A percentile compares a stretch with the other conserved stretches of the same genome.
phyloP scores from a whole-genome alignment of 768 basidiomycete genomes.

The Serendipita sp. region DNA sequence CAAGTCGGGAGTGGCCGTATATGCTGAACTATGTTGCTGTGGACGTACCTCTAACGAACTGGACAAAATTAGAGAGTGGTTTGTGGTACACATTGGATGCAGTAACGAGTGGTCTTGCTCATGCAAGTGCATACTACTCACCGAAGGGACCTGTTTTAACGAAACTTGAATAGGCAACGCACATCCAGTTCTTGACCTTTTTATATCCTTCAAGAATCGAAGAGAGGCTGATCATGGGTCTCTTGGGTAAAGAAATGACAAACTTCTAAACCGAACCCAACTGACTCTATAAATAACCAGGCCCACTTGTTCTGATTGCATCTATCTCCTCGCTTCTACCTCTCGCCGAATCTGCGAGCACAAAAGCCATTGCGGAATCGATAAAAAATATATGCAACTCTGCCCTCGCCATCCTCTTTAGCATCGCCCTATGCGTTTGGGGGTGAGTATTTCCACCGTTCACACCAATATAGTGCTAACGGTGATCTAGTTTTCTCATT shows the following conservation, averaged over 20 bases:
- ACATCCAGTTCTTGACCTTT: conserved; percentile 93
- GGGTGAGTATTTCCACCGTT: conserved; percentile 24
- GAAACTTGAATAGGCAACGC: conserved; percentile 53
- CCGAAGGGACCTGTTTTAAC: background rate
- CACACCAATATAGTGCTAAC: background rate
- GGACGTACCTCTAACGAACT: conserved; percentile 51
- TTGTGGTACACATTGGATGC: conserved; percentile 85
- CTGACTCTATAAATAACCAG: conserved; percentile 20
- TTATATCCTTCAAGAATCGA: conserved; percentile 86
- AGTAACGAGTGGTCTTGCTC: conserved; percentile 64
- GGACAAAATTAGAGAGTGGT: conserved; percentile 48
- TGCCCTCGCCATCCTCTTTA: conserved; percentile 89
- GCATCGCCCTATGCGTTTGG: conserved; percentile 79
- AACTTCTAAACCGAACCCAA: background rate
- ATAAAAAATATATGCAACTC: conserved; percentile 92
- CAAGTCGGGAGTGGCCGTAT: conserved; percentile 78
- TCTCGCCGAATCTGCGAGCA: conserved; percentile 19
- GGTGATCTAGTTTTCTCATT: conserved; percentile 35
- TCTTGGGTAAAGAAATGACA: conserved; percentile 42
- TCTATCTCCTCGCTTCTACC: background rate
- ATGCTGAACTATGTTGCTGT: conserved; percentile 88
- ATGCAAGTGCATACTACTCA: conserved; percentile 33
- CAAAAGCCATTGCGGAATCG: conserved; percentile 42
- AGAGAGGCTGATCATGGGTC: conserved; percentile 63
- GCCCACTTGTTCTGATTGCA: conserved; percentile 72